Base-by-base conservation (phyloP, 2,329 filamentous ascomycete genomes). In the Diaporthe nobilis region DNA sequence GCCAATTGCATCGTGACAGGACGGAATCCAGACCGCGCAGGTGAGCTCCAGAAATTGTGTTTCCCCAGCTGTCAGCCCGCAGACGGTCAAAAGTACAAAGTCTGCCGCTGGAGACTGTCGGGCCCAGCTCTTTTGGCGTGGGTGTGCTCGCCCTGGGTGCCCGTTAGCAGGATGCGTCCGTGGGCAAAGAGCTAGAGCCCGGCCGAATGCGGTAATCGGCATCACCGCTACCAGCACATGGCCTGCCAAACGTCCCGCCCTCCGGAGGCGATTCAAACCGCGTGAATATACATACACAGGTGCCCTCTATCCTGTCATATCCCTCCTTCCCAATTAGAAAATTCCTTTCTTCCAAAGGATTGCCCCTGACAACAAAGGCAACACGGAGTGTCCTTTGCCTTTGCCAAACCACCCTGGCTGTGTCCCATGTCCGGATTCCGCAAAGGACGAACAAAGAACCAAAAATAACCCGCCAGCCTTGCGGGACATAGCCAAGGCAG, bases 391-490 rank as follows among this genome's bases (percentile, higher is more conserved):
- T 57, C 53, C 61, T 75, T 75, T 71, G 70, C 67, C 61, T 75
- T 73, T 71, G 70, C 70, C 65, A 44, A 44, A 73, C 51, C 39
- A 65, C 61, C 47, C 73, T 72, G 70, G 73, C 74, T 60, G 55
- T 70, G 73, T 71, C 75, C 75, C 73, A 71, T 53, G 53, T 72
- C 31, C 75, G 51, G 68, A 75, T 44, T 63, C n/a, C 71, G 73
- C 73, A 73, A 75, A 77, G 73, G 68, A 60, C 70, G 63, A 67
- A 77, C 77, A 78, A 78, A 77, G 77, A 71, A 77, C 61, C 77
- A 76, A 78, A 78, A 77, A 75, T 75, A 74, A 73, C 57, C 73
- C 57, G 51, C 44, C 71, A 71, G 70, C 55, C 76, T 77, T 75
- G 74, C 70, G 71, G 57, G 31, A 71, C 73, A 73, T 57, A 71